Conservation (phyloP, 2,329 filamentous ascomycete species). For the Verticillium albo-atrum region DNA sequence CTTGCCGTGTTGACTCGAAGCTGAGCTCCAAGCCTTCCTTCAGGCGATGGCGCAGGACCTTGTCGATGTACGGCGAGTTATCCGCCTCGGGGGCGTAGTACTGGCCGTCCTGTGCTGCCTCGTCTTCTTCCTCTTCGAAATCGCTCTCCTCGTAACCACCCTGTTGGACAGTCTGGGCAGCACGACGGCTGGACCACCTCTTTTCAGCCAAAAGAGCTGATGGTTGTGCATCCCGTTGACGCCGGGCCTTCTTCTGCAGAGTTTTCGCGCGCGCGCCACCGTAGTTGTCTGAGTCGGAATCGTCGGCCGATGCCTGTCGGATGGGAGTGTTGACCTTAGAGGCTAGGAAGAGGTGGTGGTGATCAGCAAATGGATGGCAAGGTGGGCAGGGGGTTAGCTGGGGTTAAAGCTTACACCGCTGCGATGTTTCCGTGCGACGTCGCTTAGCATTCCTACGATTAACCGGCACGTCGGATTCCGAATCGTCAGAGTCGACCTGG, state of each 20-base stretch:
- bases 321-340: slow-evolving; percentile 57
- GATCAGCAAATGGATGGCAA: slow-evolving; percentile 2
- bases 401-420: slow-evolving; percentile 46
- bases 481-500: slow-evolving; percentile 54
- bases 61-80: slow-evolving; percentile 80
- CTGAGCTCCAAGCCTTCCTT: slow-evolving; percentile 62
- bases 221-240: slow-evolving; percentile 63
- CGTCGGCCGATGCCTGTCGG: slow-evolving; percentile 48
- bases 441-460: slow-evolving; percentile 61
- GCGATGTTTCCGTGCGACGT: slow-evolving; percentile 62
- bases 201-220: slow-evolving; percentile 71
- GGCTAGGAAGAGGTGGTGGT: slow-evolving; percentile 31
- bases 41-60: slow-evolving; percentile 80
- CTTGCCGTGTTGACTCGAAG: slow-evolving; percentile 57
- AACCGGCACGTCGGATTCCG: slow-evolving; percentile 62
- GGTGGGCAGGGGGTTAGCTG: neutral
- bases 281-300: slow-evolving; percentile 73
- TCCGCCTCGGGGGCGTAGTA: slow-evolving; percentile 72
- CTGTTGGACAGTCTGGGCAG: slow-evolving; percentile 67
- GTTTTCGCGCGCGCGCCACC: slow-evolving; percentile 69
- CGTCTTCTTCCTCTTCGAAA: slow-evolving; percentile 60
- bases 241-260: slow-evolving; percentile 71
- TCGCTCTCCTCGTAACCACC: slow-evolving; percentile 65
- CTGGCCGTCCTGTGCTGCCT: slow-evolving; percentile 50
- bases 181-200: slow-evolving; percentile 84